Evolutionary conservation across 345 rosid genomes (phyloP), one percentile per base, ranked within the genome.

Genomic region (Crucihimalaya himalaica): DNA sequence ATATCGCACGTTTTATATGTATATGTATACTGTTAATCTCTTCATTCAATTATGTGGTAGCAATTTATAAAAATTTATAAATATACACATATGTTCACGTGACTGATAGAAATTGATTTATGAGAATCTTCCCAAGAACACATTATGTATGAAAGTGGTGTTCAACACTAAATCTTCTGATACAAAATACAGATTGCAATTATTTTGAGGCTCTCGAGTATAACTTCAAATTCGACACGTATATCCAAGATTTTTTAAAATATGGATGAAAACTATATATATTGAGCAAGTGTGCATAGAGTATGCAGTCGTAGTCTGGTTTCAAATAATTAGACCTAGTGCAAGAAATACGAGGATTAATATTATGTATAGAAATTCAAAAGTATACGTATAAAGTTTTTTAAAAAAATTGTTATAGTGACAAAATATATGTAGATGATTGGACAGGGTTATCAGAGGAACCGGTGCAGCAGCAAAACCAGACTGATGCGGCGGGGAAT

Each of bases 361-460:
- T 45, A 14, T 57, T 19, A 15, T 55, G 50, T 54, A 16, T 6
- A 43, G 35, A 15, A 51, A 61, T 9, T 27, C 8, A 27, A 48
- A 12, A 39, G 42, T 61, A 51, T 16, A 63, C 19, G 27, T 55
- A 12, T 46, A 2, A 54, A 14, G 3, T 28, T 27, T 12, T 18
- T 12, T 9, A 1, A 4, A 45, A 12, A 9, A 6, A 0, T 23
- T 45, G 48, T 52, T 68, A 68, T 4, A 27, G 46, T 54, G 71
- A 43, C 71, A 59, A 59, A 28, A 9, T n/a, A 14, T 20, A 51
- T 48, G 56, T 52, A 73, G 72, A 59, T 72, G 68, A 66, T 23
- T 69, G 79, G 79, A 28, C 84, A 93, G 96, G 97, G 39, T 78
- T 95, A 48, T 92, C 98, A 3, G 94, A 90, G 73, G 99, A 95